Conservation (phyloP, 2,329 filamentous ascomycete species). For the Pseudocercospora musae region DNA sequence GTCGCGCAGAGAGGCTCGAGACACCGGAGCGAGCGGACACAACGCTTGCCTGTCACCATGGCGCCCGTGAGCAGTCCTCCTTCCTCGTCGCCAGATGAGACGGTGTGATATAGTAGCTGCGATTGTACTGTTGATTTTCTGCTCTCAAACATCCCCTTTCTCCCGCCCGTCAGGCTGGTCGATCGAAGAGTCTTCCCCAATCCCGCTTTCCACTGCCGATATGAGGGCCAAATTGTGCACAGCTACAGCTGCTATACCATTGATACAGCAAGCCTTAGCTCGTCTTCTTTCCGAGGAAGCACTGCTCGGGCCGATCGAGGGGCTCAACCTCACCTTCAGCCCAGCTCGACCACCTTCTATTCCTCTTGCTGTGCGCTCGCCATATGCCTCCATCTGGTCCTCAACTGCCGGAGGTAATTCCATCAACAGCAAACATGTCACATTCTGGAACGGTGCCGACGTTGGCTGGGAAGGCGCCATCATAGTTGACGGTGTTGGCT, state of each 20-base stretch:
- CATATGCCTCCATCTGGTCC: slow-evolving; percentile 67
- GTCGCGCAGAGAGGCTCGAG: too few relatives aligned
- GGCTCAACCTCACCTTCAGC: slow-evolving; percentile 46
- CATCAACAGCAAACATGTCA: slow-evolving; percentile 4
- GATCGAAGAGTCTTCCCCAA: background rate
- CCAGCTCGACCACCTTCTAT: slow-evolving; percentile 64
- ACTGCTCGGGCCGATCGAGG: background rate
- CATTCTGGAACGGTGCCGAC: slow-evolving; percentile 5
- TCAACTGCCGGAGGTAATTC: background rate
- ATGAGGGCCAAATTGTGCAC: background rate
- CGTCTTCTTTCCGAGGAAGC: background rate
- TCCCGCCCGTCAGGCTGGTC: background rate
- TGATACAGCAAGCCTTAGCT: background rate
- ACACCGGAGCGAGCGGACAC: background rate
- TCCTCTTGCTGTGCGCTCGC: slow-evolving; percentile 69
- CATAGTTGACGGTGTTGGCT: slow-evolving; percentile 7
- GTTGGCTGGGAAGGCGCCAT: slow-evolving; percentile 16
- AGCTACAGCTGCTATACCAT: background rate
- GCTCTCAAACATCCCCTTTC: background rate
- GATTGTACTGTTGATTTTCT: background rate
- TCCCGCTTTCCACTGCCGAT: background rate
- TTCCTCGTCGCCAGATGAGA: background rate
- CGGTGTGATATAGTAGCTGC: background rate
- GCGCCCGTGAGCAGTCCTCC: background rate
- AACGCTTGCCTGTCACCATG: background rate